phyloP scores from a whole-genome alignment of 495 filamentous ascomycete genomes.

The Penicillium diatomitis region DNA sequence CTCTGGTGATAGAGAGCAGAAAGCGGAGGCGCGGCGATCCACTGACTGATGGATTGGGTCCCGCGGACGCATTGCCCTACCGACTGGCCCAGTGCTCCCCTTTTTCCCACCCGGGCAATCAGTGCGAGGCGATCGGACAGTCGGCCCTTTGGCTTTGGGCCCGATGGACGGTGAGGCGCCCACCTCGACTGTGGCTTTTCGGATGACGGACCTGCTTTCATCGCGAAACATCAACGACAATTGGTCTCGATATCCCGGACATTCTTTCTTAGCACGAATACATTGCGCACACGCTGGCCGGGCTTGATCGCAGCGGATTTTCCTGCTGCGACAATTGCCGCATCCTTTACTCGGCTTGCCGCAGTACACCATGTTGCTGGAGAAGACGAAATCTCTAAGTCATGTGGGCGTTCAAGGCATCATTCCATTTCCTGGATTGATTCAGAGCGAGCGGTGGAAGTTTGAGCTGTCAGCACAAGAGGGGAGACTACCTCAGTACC shows the following conservation, averaged over 20 bases:
- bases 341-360: constrained; percentile 67
- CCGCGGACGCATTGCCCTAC: too few species aligned
- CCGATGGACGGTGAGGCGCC: constrained; percentile 6
- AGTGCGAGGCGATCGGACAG: constrained; percentile 7
- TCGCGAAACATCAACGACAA: constrained; percentile 65
- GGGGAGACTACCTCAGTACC: too few species aligned
- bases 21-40: not conserved
- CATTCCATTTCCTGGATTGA: too few species aligned
- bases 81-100: not conserved
- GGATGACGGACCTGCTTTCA: constrained; percentile 58
- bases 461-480: not conserved
- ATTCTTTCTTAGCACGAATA: constrained; percentile 52
- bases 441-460: not conserved
- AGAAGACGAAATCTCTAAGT: not conserved
- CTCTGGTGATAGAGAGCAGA: constrained; percentile 10
- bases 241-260: constrained; percentile 62
- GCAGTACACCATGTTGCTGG: constrained; percentile 55
- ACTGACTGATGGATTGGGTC: constrained; percentile 5
- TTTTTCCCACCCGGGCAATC: constrained; percentile 14
- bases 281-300: constrained; percentile 61
- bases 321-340: constrained; percentile 59
- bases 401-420: not conserved
- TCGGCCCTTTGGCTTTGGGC: constrained; percentile 5
- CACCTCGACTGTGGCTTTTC: constrained; percentile 57
- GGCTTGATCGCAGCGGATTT: constrained; percentile 59